A percentile compares a stretch with the other conserved stretches of the same genome.
These are phyloP conservation scores for Ceratorhiza oryzae-sativae DNA, from an alignment of 1,284 basidiomycete genomes.

Conservation along the genomic window DNA sequence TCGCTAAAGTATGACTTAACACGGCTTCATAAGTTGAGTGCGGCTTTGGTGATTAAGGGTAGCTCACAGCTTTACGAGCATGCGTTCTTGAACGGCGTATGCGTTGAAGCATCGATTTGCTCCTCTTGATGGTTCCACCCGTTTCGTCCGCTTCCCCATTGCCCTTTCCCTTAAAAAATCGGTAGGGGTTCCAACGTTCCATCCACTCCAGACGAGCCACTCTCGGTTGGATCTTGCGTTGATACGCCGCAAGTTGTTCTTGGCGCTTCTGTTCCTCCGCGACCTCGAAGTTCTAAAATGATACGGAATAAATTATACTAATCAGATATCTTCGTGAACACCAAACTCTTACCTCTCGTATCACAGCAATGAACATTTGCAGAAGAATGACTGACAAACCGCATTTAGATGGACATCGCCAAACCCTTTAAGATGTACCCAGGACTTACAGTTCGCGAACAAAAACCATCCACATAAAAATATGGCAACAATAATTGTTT, in stretches of 20 bases:
- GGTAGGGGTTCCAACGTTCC: conserved; percentile 85
- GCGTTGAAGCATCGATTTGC: conserved; percentile 31
- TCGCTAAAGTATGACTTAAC: conserved; percentile 40
- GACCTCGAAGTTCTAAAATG: conserved; percentile 79
- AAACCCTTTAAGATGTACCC: conserved; percentile 1
- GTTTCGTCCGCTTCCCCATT: conserved; percentile 71
- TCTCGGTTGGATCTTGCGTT: conserved; percentile 54
- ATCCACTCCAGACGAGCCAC: conserved; percentile 68
- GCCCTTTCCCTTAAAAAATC: conserved; percentile 77
- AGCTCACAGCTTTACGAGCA: conserved; percentile 33
- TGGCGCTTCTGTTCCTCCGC: conserved; percentile 91
- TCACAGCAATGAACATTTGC: conserved; percentile 98
- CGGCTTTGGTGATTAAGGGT: background rate
- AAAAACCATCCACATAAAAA: conserved; percentile 90
- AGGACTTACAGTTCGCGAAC: conserved; percentile 85
- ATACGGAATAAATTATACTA: background rate
- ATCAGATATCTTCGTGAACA: background rate
- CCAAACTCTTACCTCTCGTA: conserved; percentile 71
- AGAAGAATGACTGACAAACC: conserved; percentile 79
- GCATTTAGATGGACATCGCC: conserved; percentile 39
- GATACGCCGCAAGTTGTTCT: conserved; percentile 73
- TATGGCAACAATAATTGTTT: conserved; percentile 75
- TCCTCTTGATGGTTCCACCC: conserved; percentile 4
- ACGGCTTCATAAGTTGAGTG: conserved; percentile 27
- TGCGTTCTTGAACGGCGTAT: conserved; percentile 33